phyloP scores from a whole-genome alignment of 1,284 basidiomycete species.

The Ceratobasidium papillatum region DNA sequence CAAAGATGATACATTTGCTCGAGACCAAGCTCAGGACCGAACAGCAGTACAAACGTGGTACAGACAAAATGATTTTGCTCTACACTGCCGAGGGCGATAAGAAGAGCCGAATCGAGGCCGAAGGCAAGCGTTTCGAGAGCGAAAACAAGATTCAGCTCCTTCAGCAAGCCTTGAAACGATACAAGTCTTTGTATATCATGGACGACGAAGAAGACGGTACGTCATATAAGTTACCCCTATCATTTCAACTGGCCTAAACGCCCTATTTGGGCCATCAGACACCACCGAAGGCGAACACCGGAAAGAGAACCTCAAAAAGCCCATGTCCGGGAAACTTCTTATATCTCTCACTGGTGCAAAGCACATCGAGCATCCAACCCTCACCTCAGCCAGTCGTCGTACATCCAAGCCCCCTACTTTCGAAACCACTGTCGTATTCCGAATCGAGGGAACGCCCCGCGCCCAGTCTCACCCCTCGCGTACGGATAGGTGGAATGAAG shows the following conservation, averaged over 20 bases:
- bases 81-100: slow-evolving; percentile 97
- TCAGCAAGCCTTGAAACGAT: slow-evolving; percentile 90
- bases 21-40: slow-evolving; percentile 99
- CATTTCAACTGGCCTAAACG: neutral
- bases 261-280: slow-evolving; percentile 20
- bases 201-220: slow-evolving; percentile 86
- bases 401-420: slow-evolving; percentile 75
- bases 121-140: slow-evolving; percentile 92
- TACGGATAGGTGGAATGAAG: slow-evolving; percentile 97
- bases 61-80: slow-evolving; percentile 97
- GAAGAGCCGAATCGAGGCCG: slow-evolving; percentile 89
- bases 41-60: slow-evolving; percentile 97
- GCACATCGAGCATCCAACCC: slow-evolving; percentile 82
- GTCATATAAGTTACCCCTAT: slow-evolving; percentile 43
- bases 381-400: slow-evolving; percentile 62
- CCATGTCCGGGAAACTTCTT: slow-evolving; percentile 91
- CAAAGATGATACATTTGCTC: slow-evolving; percentile 97
- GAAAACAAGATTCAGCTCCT: slow-evolving; percentile 96
- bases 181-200: slow-evolving; percentile 95
- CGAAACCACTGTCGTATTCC: slow-evolving; percentile 93
- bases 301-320: slow-evolving; percentile 91
- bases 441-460: slow-evolving; percentile 94
- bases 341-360: slow-evolving; percentile 89
- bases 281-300: slow-evolving; percentile 80
- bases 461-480: slow-evolving; percentile 92